Conservation (phyloP, 108 stramenopile genomes). For the Schizochytrium sp. region DNA sequence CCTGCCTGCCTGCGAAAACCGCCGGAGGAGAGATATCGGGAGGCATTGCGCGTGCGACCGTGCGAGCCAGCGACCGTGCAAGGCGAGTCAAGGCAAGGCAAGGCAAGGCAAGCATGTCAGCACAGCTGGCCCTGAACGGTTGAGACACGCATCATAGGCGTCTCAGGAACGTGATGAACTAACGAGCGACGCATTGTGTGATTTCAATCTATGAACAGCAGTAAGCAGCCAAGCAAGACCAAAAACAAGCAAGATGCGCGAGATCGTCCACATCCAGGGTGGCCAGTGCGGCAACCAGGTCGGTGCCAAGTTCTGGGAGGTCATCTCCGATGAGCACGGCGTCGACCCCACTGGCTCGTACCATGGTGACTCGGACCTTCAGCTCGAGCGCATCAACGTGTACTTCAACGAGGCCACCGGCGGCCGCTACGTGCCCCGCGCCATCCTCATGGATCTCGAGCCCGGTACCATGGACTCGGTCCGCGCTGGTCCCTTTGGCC, state of each 20-base stretch:
- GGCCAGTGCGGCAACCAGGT: conserved; percentile 57
- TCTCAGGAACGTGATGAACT: background rate
- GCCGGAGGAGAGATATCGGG: no score
- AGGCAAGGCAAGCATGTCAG: no score
- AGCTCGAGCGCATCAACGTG: conserved; percentile 53
- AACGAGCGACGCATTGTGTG: background rate
- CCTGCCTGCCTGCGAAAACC: no score
- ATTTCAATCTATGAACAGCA: background rate
- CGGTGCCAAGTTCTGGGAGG: conserved; percentile 48
- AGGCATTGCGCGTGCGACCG: no score
- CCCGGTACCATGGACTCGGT: conserved; percentile 84
- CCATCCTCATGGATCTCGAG: conserved; percentile 77
- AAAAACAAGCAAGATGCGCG: conserved; percentile 49
- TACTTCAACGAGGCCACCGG: conserved; percentile 67
- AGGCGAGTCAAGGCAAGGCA: no score
- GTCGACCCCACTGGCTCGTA: conserved; percentile 52
- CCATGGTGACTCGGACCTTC: conserved; percentile 53
- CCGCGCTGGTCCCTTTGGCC: conserved; percentile 60
- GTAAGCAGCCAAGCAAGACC: background rate
- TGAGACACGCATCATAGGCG: no score
- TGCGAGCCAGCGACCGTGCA: no score
- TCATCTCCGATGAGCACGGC: conserved; percentile 54
- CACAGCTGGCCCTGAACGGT: no score
- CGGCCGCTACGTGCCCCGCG: conserved; percentile 37
- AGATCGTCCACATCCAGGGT: conserved; percentile 75